phyloP scores from a whole-genome alignment of 208 protist genomes.

The Herpetomonas muscarum region DNA sequence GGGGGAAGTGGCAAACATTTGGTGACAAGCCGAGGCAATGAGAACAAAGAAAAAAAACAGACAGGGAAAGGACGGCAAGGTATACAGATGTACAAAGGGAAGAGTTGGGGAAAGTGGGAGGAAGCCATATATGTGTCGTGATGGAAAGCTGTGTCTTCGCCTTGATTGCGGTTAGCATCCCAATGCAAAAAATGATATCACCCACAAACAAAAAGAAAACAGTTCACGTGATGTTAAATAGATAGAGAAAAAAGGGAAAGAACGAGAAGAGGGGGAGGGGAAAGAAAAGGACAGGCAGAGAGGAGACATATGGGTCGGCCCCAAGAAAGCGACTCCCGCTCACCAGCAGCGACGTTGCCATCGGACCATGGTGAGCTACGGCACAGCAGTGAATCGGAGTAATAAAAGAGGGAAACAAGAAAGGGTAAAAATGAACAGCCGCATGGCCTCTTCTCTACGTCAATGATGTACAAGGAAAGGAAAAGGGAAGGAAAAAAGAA shows the following conservation, averaged over 20 bases:
- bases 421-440: constrained; percentile 1
- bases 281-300: not conserved
- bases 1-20: not conserved
- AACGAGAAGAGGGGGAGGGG: not conserved
- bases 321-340: no score
- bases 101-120: no score
- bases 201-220: constrained; percentile 8
- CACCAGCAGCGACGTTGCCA: no score
- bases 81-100: constrained; percentile 1
- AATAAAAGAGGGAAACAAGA: constrained; percentile 7
- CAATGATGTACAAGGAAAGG: no score
- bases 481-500: constrained; percentile 7
- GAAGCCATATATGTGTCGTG: no score
- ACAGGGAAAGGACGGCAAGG: not conserved
- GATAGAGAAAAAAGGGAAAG: constrained; percentile 1
- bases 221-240: no score
- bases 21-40: constrained; percentile 9
- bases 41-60: not conserved
- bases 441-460: no score
- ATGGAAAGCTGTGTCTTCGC: no score
- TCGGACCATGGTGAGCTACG: no score
- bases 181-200: not conserved
- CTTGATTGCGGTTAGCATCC: no score
- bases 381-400: constrained; percentile 3
- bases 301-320: not conserved